Conservation (phyloP, 768 basidiomycete genomes). For the Cystobasidium onofrii region DNA sequence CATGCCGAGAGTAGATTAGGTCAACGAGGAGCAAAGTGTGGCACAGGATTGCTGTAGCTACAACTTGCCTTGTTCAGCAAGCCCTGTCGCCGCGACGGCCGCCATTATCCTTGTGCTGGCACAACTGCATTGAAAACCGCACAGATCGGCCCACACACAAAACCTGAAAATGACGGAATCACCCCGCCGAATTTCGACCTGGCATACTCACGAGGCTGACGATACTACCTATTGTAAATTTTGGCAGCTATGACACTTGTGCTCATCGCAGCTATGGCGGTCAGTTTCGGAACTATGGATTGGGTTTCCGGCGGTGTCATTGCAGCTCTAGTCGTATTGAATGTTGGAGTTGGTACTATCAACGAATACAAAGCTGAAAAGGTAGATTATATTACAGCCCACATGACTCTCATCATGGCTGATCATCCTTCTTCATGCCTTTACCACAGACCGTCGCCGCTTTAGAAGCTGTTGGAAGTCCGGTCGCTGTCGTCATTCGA, state of each 20-base stretch:
- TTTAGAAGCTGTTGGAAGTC: constrained; percentile 47
- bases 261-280: constrained; percentile 46
- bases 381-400: background rate
- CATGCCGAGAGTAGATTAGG: no score
- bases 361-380: constrained; percentile 35
- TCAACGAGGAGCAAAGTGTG: no score
- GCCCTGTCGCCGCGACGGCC: no score
- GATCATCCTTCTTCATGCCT: background rate
- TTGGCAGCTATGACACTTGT: constrained; percentile 37
- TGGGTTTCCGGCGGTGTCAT: constrained; percentile 34
- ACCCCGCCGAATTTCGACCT: no score
- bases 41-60: no score
- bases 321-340: constrained; percentile 32
- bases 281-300: constrained; percentile 44
- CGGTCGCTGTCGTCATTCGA: constrained; percentile 46
- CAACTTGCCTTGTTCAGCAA: no score
- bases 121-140: no score
- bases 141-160: no score
- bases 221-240: background rate
- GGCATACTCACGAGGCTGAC: background rate
- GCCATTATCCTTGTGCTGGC: no score
- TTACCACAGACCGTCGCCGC: constrained; percentile 46
- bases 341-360: constrained; percentile 31
- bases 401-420: background rate
- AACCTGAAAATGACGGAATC: no score